Evolutionary conservation across 2,329 filamentous ascomycete species (phyloP).

Genomic region (Colletotrichum acutatum): DNA sequence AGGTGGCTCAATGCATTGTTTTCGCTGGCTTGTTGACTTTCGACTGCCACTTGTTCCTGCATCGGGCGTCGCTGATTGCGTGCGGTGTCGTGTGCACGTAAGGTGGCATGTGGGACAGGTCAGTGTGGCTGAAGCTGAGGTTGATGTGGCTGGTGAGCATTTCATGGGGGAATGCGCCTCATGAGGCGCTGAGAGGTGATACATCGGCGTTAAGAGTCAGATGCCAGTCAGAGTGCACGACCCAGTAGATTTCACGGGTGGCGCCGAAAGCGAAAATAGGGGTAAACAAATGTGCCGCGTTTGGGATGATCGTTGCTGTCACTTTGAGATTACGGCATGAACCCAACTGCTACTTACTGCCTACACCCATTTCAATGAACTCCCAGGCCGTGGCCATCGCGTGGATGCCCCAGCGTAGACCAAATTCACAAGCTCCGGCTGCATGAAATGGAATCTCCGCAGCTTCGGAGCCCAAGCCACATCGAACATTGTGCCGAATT

Average conservation of each 20-base stretch:
- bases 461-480: slow-evolving; percentile 10
- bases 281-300: slow-evolving; percentile 1
- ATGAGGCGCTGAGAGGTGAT: background rate
- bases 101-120: slow-evolving; percentile 29
- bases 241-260: slow-evolving; percentile 17
- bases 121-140: slow-evolving; percentile 33
- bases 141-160: background rate
- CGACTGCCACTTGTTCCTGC: slow-evolving; percentile 15
- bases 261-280: slow-evolving; percentile 20
- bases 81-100: slow-evolving; percentile 27
- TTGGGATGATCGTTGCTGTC: slow-evolving; percentile 16
- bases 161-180: background rate
- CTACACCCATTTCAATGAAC: background rate
- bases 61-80: slow-evolving; percentile 29
- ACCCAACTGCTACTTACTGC: slow-evolving; percentile 5
- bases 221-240: background rate
- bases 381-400: background rate
- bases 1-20: slow-evolving; percentile 31
- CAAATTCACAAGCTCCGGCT: background rate
- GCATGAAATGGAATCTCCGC: background rate
- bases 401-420: background rate
- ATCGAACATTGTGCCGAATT: background rate
- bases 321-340: background rate
- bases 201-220: background rate
- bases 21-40: slow-evolving; percentile 23